These are phyloP conservation scores for Leccinum arenicola DNA, from an alignment of 768 basidiomycete genomes.

Conservation along the genomic window DNA sequence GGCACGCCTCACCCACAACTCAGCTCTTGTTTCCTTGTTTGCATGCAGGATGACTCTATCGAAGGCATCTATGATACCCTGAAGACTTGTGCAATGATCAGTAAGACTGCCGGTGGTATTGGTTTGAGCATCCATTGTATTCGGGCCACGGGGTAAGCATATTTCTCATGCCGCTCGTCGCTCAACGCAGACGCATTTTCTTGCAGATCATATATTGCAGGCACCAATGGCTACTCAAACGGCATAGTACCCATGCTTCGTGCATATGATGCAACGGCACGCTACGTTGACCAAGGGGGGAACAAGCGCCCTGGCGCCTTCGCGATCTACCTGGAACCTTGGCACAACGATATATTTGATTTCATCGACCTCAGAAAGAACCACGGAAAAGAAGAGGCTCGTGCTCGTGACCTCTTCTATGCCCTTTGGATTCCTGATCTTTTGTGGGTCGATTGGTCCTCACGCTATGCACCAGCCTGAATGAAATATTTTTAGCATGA, in stretches of 20 bases:
- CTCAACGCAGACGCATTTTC: not conserved
- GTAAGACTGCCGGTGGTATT: constrained; percentile 98
- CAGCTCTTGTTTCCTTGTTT: constrained; percentile 94
- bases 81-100: constrained; percentile 98
- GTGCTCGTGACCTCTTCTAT: constrained; percentile 96
- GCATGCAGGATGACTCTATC: constrained; percentile 98
- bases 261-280: constrained; percentile 95
- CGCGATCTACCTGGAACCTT: constrained; percentile 97
- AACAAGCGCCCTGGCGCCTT: constrained; percentile 99
- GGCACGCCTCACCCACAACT: constrained; percentile 96
- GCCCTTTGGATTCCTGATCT: constrained; percentile 98
- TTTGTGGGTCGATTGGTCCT: constrained; percentile 55
- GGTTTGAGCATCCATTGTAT: constrained; percentile 96
- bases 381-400: constrained; percentile 96
- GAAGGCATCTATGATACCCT: constrained; percentile 99
- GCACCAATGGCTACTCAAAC: constrained; percentile 98
- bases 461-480: not conserved
- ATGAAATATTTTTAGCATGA: constrained; percentile 63
- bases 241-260: constrained; percentile 99
- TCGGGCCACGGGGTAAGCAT: constrained; percentile 84
- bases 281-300: constrained; percentile 98
- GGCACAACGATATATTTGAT: constrained; percentile 97
- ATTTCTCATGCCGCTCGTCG: not conserved
- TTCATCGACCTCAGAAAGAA: constrained; percentile 98
- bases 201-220: constrained; percentile 91